Evolutionary conservation across 2,329 filamentous ascomycete species (phyloP).

Genomic region (Zasmidium citrigriseum): DNA sequence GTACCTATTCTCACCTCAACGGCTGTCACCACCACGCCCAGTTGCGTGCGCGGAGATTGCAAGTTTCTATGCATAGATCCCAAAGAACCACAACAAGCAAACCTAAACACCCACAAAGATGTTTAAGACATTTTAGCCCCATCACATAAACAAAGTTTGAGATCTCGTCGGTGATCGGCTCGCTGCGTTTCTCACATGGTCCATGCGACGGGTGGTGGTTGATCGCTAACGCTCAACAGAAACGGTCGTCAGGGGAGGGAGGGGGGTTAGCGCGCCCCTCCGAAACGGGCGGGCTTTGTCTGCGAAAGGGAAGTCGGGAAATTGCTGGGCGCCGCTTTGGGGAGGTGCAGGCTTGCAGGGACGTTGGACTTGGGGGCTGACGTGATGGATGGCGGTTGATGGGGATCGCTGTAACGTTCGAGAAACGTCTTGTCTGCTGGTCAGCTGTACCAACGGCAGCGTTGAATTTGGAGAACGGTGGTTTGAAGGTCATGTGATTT

Average conservation of each 20-base stretch:
- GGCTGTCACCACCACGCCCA: constrained; percentile 1
- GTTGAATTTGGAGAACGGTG: not conserved
- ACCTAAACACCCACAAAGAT: not conserved
- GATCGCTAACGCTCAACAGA: not conserved
- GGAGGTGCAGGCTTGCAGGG: not conserved
- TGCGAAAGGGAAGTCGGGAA: not conserved
- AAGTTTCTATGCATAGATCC: constrained; percentile 6
- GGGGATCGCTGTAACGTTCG: not conserved
- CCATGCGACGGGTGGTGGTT: not conserved
- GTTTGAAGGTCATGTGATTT: not conserved
- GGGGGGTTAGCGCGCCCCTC: not conserved
- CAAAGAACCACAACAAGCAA: not conserved
- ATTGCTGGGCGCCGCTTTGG: not conserved
- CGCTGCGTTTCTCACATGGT: not conserved
- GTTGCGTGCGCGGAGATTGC: constrained; percentile 1
- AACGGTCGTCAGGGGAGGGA: too few species aligned
- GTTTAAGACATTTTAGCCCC: not conserved
- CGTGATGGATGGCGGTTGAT: not conserved
- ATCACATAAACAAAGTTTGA: not conserved
- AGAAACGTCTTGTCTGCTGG: too few species aligned
- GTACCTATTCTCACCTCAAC: not conserved
- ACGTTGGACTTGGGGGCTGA: not conserved
- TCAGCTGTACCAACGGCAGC: too few species aligned
- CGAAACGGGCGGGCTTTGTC: not conserved
- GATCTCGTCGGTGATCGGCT: not conserved